phyloP scores from a whole-genome alignment of 1,284 basidiomycete species.

The Tilletia indica region DNA sequence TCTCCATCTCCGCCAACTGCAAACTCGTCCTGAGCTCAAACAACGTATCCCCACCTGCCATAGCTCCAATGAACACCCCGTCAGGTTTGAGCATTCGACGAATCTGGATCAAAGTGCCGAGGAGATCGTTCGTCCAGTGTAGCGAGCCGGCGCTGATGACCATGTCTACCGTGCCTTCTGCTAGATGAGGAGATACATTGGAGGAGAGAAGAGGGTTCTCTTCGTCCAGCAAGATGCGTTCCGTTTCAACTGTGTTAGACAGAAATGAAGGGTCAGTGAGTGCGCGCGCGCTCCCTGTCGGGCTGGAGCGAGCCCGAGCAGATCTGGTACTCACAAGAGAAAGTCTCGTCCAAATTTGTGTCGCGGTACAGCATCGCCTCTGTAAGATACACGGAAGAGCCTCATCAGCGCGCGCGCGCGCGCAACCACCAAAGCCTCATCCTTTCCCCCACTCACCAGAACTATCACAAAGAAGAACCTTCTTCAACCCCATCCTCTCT shows the following conservation, averaged over 20 bases:
- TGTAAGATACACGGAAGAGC: background rate
- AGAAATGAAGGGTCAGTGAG: background rate
- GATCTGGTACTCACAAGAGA: conserved; percentile 21
- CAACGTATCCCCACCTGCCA: conserved; percentile 92
- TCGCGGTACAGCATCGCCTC: conserved; percentile 39
- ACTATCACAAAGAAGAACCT: conserved; percentile 82
- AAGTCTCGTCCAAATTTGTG: conserved; percentile 37
- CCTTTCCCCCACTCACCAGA: conserved; percentile 65
- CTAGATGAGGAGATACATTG: conserved; percentile 58
- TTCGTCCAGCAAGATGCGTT: conserved; percentile 49
- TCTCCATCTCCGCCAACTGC: conserved; percentile 89
- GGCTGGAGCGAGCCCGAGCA: too few species aligned
- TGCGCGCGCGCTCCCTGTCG: too few species aligned
- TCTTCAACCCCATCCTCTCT: conserved; percentile 65
- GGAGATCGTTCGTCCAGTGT: conserved; percentile 98
- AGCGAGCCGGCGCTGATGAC: conserved; percentile 85
- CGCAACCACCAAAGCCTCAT: conserved; percentile 3
- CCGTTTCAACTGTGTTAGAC: conserved; percentile 32
- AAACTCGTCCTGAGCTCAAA: conserved; percentile 91
- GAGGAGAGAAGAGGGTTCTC: conserved; percentile 25
- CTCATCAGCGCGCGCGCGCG: too few species aligned
- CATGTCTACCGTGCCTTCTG: conserved; percentile 78
- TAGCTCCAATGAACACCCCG: conserved; percentile 88
- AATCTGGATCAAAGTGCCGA: conserved; percentile 87
- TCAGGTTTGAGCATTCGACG: conserved; percentile 82